These are phyloP conservation scores for Leishmania guyanensis DNA, from an alignment of 208 protist genomes.

Conservation along the genomic window DNA sequence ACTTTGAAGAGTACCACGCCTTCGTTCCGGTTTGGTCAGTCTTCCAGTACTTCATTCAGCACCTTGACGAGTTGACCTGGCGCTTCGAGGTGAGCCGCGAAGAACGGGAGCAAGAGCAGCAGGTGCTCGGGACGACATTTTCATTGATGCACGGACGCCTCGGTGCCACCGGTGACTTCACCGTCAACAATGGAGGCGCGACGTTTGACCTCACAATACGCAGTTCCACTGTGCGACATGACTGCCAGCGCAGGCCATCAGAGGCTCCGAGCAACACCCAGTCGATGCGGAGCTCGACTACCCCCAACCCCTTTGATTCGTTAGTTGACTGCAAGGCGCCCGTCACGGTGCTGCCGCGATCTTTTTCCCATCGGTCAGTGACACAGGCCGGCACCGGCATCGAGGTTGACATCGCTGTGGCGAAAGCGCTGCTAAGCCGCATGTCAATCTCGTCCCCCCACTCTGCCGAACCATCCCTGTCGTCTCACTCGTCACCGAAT, in stretches of 20 bases:
- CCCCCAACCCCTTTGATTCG: background rate
- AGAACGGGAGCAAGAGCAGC: conserved; percentile 29
- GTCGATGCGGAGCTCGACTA: background rate
- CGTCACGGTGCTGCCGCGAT: background rate
- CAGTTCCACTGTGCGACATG: conserved; percentile 22
- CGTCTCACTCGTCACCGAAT: background rate
- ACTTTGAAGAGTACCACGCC: conserved; percentile 25
- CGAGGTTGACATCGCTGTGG: background rate
- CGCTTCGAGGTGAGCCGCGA: conserved; percentile 41
- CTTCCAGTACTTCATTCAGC: conserved; percentile 39
- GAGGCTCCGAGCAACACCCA: background rate
- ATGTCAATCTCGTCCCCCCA: background rate
- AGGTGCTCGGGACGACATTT: conserved; percentile 26
- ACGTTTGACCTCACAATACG: conserved; percentile 40
- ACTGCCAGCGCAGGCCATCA: conserved; percentile 4
- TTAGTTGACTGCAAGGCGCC: background rate
- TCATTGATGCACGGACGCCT: background rate
- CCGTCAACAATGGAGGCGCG: conserved; percentile 13
- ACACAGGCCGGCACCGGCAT: background rate
- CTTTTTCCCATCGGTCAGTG: no score
- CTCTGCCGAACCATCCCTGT: background rate
- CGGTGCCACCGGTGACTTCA: background rate
- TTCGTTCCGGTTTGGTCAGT: conserved; percentile 51
- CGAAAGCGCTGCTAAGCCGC: conserved; percentile 14
- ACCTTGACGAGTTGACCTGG: conserved; percentile 45